Conservation (phyloP, 345 rosid genomes). For the Crucihimalaya himalaica region DNA sequence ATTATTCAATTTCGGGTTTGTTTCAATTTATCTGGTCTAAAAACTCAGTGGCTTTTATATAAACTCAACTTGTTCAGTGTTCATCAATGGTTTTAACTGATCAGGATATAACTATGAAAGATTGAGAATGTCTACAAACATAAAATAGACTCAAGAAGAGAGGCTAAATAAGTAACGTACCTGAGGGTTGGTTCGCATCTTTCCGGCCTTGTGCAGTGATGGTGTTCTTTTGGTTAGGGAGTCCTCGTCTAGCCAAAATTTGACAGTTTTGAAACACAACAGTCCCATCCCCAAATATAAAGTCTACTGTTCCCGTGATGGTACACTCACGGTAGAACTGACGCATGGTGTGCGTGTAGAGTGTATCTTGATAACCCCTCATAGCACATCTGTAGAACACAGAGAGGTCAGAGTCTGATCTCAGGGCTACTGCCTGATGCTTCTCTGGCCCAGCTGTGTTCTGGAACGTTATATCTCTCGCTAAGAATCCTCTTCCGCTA, state of each 20-base stretch:
- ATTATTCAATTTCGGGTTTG: no score
- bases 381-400: constrained; percentile 67
- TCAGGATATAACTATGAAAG: neutral
- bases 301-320: constrained; percentile 82
- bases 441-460: constrained; percentile 88
- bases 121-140: neutral
- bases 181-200: constrained; percentile 67
- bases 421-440: constrained; percentile 88
- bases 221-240: constrained; percentile 74
- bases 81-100: no score
- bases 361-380: constrained; percentile 81
- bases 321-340: constrained; percentile 86
- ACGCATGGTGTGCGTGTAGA: constrained; percentile 84
- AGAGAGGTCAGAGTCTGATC: constrained; percentile 80
- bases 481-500: constrained; percentile 85
- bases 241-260: constrained; percentile 59
- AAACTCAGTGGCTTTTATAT: no score
- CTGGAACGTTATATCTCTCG: constrained; percentile 78
- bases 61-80: no score
- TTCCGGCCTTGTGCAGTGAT: constrained; percentile 88
- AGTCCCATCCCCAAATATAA: constrained; percentile 80
- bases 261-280: constrained; percentile 85
- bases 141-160: constrained; percentile 11
- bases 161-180: constrained; percentile 43
- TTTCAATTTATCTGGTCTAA: no score